phyloP scores from a whole-genome alignment of 495 filamentous ascomycete genomes.

The Clohesyomyces aquaticus region DNA sequence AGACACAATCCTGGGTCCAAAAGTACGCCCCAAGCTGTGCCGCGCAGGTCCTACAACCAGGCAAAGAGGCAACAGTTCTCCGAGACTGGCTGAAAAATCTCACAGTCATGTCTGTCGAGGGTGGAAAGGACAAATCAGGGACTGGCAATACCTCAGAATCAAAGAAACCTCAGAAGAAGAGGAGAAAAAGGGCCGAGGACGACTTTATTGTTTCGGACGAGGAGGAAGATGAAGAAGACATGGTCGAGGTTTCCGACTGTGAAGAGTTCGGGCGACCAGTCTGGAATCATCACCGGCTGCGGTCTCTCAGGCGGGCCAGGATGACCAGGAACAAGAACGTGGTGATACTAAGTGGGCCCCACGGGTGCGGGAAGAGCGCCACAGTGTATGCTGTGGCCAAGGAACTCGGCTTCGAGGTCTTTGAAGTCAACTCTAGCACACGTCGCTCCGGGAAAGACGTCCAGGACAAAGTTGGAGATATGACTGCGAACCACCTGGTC shows the following conservation, averaged over 20 bases:
- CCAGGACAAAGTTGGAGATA: constrained; percentile 88
- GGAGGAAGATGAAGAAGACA: constrained; percentile 77
- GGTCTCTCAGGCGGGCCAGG: constrained; percentile 44
- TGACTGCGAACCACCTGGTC: constrained; percentile 94
- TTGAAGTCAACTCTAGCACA: constrained; percentile 86
- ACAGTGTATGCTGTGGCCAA: constrained; percentile 93
- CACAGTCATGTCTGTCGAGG: constrained; percentile 73
- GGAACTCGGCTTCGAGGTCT: constrained; percentile 91
- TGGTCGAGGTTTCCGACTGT: constrained; percentile 71
- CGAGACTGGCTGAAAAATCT: constrained; percentile 83
- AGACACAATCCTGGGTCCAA: constrained; percentile 73
- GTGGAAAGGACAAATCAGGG: constrained; percentile 50
- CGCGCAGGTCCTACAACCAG: constrained; percentile 74
- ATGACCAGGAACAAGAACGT: constrained; percentile 53
- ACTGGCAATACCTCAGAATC: constrained; percentile 3
- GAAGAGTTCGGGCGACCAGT: constrained; percentile 58
- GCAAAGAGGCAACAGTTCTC: constrained; percentile 70
- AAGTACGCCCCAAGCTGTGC: constrained; percentile 82
- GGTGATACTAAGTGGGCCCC: constrained; percentile 84
- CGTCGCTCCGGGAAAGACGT: constrained; percentile 88
- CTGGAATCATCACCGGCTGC: constrained; percentile 29
- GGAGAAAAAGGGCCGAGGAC: constrained; percentile 68
- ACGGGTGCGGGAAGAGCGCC: constrained; percentile 92
- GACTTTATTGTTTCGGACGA: constrained; percentile 86
- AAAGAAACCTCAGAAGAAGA: constrained; percentile 54